Percentiles rank a stretch among this genome's conserved stretches.
These are phyloP conservation scores for Chaetothyriales sp. DNA, from an alignment of 2,329 filamentous ascomycete genomes.

Conservation along the genomic window DNA sequence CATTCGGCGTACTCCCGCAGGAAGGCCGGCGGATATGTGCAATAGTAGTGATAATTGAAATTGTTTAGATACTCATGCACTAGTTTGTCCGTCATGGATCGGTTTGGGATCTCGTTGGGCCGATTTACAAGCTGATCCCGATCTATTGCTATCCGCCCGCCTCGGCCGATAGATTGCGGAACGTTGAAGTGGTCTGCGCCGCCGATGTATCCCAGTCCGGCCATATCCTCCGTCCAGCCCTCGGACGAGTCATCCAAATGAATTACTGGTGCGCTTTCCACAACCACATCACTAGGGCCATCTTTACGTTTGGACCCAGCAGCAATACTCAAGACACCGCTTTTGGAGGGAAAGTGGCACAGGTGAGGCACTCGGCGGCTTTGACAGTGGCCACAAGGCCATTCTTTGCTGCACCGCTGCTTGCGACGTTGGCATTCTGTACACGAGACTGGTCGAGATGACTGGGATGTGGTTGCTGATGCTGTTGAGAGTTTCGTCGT, in stretches of 20 bases:
- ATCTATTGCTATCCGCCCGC: neutral
- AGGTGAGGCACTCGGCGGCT: conserved; percentile 34
- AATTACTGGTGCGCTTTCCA: neutral
- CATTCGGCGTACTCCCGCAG: conserved; percentile 31
- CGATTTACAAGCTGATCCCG: neutral
- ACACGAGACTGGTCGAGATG: conserved; percentile 20
- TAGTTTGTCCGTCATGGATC: conserved; percentile 25
- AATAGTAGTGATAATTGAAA: conserved; percentile 33
- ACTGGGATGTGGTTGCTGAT: neutral
- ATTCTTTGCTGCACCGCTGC: conserved; percentile 38
- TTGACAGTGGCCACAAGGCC: conserved; percentile 38
- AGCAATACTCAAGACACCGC: neutral
- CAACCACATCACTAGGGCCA: conserved; percentile 4
- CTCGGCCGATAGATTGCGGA: neutral
- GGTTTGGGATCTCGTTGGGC: neutral
- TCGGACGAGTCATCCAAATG: neutral
- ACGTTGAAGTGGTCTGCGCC: neutral
- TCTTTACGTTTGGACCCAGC: conserved; percentile 4
- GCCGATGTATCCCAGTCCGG: neutral
- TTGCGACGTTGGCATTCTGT: conserved; percentile 37
- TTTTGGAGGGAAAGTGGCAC: conserved; percentile 31
- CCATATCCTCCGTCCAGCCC: neutral
- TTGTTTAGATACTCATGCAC: conserved; percentile 33
- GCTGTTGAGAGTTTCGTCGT: neutral
- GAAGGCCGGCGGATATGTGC: conserved; percentile 33